Evolutionary conservation across 257 asterid species (phyloP).

Genomic region (Thymus quinquecostatus): DNA sequence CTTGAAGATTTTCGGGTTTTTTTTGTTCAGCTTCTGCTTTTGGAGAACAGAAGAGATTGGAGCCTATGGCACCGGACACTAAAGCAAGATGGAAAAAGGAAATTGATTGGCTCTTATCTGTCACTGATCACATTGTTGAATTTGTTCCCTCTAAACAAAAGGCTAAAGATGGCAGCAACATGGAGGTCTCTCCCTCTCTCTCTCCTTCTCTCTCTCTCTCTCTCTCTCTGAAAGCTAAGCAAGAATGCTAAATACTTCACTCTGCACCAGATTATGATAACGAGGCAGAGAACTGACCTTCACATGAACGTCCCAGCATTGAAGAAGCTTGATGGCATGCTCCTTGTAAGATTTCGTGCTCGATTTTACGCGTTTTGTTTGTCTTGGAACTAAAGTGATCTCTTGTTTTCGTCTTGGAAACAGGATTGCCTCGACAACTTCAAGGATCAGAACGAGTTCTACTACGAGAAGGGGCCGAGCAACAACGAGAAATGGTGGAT

Average conservation of each 20-base stretch:
- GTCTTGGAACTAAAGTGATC: background rate
- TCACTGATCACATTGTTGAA: conserved; percentile 92
- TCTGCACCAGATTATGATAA: conserved; percentile 67
- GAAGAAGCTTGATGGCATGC: conserved; percentile 80
- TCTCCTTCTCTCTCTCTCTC: conserved; percentile 6
- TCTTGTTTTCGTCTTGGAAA: background rate
- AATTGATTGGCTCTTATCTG: conserved; percentile 91
- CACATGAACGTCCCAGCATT: conserved; percentile 86
- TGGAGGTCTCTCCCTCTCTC: conserved; percentile 63
- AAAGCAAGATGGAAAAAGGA: conserved; percentile 83
- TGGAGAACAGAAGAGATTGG: conserved; percentile 83
- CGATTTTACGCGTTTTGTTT: background rate
- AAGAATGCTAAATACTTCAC: background rate
- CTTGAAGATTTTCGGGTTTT: too few relatives aligned
- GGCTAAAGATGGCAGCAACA: conserved; percentile 66
- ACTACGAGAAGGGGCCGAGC: conserved; percentile 48
- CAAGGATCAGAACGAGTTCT: conserved; percentile 71
- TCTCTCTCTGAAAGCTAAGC: conserved; percentile 14
- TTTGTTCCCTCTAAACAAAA: conserved; percentile 79
- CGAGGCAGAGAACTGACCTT: conserved; percentile 76
- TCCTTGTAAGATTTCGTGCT: conserved; percentile 55
- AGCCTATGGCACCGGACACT: conserved; percentile 83
- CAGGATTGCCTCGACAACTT: conserved; percentile 93
- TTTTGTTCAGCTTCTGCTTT: conserved; percentile 72
- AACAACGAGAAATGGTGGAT: conserved; percentile 85